Percentiles rank a stretch among this genome's conserved stretches.
phyloP scores from a whole-genome alignment of 176 grass and related monocot genomes.

The Triticum monococcum region DNA sequence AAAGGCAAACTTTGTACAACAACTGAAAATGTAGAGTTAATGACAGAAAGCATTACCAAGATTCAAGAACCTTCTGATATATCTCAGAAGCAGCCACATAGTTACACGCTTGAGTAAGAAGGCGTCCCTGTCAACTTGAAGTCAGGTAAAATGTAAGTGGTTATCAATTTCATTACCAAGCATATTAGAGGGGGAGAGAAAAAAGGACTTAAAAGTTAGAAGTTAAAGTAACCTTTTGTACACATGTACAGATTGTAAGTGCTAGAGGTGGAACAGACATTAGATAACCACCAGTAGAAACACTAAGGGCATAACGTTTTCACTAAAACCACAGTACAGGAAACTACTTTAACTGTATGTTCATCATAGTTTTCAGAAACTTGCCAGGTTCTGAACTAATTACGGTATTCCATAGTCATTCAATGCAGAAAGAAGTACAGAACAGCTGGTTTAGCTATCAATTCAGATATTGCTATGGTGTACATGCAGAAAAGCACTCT shows the following conservation, averaged over 20 bases:
- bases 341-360: background rate
- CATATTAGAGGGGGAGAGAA: background rate
- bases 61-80: slow-evolving; percentile 80
- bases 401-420: background rate
- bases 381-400: background rate
- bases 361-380: background rate
- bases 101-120: slow-evolving; percentile 78
- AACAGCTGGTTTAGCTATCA: background rate
- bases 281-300: background rate
- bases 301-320: background rate
- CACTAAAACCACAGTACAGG: background rate
- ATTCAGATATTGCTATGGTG: background rate
- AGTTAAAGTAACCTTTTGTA: background rate
- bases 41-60: slow-evolving; percentile 57
- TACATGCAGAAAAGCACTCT: background rate
- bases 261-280: background rate
- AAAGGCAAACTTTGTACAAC: background rate
- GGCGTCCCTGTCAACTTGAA: slow-evolving; percentile 95
- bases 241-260: background rate
- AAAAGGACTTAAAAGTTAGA: background rate
- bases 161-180: slow-evolving; percentile 25
- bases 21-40: slow-evolving; percentile 5
- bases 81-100: slow-evolving; percentile 70
- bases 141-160: slow-evolving; percentile 64
- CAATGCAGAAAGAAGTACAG: background rate